Base-by-base conservation (phyloP, 2,329 filamentous ascomycete genomes). In the Cercospora zeina region DNA sequence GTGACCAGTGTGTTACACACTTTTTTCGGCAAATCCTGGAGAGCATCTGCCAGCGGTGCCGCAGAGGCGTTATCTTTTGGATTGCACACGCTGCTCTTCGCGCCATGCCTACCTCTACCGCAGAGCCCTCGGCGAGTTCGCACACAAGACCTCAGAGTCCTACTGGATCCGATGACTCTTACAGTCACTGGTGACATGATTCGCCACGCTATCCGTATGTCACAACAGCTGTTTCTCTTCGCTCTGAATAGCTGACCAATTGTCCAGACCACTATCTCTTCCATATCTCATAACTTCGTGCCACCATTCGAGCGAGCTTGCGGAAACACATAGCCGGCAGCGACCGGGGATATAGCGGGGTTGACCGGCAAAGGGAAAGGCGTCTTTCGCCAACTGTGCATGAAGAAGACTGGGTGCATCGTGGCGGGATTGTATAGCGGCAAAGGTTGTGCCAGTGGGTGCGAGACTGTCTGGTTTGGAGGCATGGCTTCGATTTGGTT, bases 341-440 rank as follows among this genome's bases (percentile, higher is more conserved):
- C 79, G 2, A 77, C 78, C 4, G 79, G 79, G 67, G 69, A 79
- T 64, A 75, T 74, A 1, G 72, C 74, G 21, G 73, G 72, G 47
- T 74, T 74, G 14, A 74, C 66, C 11, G 75, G 76, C 62, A 79
- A 68, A 0, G 77, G 72, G 21, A 81, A 78, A 4, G 85, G 82
- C 2, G 83, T 80, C 68, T 82, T 84, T 62, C 82, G 83, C 55
- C 90, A 76, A 56, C 81, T 81, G 31, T 84, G 79, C 0, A 88
- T 89, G 77, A 92, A 91, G 77, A 93, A 93, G 1, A 91, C 89
- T 0, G 89, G 89, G 67, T 93, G 89, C 27, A 84, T 78, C 39
- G 80, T 80, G 1, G 89, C 85, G 9, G 84, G 78, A 72, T 89
- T 82, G 71, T 82, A 83, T 4, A 67, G 51, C 8, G 70, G 27